Evolutionary conservation across 2,329 filamentous ascomycete genomes (phyloP).

Genomic region (Ascochyta viciae-villosae): DNA sequence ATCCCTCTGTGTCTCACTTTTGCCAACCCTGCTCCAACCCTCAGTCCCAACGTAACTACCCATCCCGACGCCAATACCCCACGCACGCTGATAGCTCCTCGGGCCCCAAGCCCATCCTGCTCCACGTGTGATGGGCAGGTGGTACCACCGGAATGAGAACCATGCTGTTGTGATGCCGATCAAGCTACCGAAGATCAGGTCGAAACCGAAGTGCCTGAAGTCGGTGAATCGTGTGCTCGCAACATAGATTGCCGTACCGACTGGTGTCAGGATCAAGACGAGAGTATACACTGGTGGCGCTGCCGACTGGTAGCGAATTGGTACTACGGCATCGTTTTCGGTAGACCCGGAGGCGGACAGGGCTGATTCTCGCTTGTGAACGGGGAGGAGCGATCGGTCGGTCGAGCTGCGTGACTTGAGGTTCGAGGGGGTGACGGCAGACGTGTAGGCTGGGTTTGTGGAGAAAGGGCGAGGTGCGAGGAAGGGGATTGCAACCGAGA

Average conservation of each 20-base stretch:
- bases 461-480: slow-evolving; percentile 60
- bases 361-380: slow-evolving; percentile 34
- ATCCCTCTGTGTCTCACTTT: slow-evolving; percentile 18
- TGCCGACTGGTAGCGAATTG: slow-evolving; percentile 75
- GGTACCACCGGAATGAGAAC: slow-evolving; percentile 84
- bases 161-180: slow-evolving; percentile 76
- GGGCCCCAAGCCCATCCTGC: slow-evolving; percentile 92
- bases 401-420: slow-evolving; percentile 27
- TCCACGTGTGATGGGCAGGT: slow-evolving; percentile 78
- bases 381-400: slow-evolving; percentile 26
- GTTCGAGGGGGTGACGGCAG: slow-evolving; percentile 51
- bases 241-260: slow-evolving; percentile 80
- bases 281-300: slow-evolving; percentile 84
- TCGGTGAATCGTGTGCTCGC: slow-evolving; percentile 86
- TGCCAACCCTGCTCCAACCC: slow-evolving; percentile 48
- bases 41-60: slow-evolving; percentile 57
- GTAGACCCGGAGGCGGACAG: slow-evolving; percentile 26
- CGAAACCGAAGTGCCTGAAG: slow-evolving; percentile 90
- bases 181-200: slow-evolving; percentile 83
- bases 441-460: slow-evolving; percentile 58
- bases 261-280: slow-evolving; percentile 71
- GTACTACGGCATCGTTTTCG: slow-evolving; percentile 51
- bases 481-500: slow-evolving; percentile 76
- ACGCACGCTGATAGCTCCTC: slow-evolving; percentile 74
- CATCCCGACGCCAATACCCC: slow-evolving; percentile 74